Evolutionary conservation across 2,329 filamentous ascomycete species (phyloP).

Genomic region (Ophiobolus disseminans): DNA sequence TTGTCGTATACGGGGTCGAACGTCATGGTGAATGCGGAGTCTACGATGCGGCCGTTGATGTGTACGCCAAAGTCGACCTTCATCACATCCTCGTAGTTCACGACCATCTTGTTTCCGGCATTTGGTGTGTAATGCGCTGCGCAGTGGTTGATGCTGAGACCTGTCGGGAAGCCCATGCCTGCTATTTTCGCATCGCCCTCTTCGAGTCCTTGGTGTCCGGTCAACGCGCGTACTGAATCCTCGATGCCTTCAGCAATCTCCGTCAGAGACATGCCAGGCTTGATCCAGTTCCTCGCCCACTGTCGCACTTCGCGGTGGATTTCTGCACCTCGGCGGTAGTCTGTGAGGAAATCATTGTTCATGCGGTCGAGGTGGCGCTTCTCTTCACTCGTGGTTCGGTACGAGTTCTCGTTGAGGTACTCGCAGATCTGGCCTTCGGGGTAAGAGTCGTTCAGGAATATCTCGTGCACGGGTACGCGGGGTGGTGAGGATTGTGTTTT

Average conservation of each 20-base stretch:
- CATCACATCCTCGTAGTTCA: slow-evolving; percentile 73
- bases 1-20: slow-evolving; percentile 74
- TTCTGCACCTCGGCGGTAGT: slow-evolving; percentile 86
- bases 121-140: slow-evolving; percentile 89
- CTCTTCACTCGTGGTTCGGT: slow-evolving; percentile 83
- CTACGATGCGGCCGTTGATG: slow-evolving; percentile 73
- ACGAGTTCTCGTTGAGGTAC: slow-evolving; percentile 78
- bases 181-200: slow-evolving; percentile 80
- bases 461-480: slow-evolving; percentile 72
- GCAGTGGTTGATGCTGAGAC: slow-evolving; percentile 82
- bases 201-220: slow-evolving; percentile 76
- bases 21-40: slow-evolving; percentile 73
- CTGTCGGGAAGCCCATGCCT: slow-evolving; percentile 87
- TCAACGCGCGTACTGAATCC: slow-evolving; percentile 77
- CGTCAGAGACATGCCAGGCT: slow-evolving; percentile 79
- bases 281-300: slow-evolving; percentile 80
- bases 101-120: slow-evolving; percentile 78
- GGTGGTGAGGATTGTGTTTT: slow-evolving; percentile 80
- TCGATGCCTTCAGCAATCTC: slow-evolving; percentile 90
- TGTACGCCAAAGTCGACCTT: slow-evolving; percentile 77
- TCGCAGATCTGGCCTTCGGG: slow-evolving; percentile 80
- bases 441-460: slow-evolving; percentile 76
- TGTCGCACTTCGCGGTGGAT: slow-evolving; percentile 87
- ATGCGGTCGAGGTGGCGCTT: slow-evolving; percentile 82
- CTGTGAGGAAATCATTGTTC: slow-evolving; percentile 78